Conservation (phyloP, 1,139 yeast species). For the Sugiyamaella castrensis region DNA sequence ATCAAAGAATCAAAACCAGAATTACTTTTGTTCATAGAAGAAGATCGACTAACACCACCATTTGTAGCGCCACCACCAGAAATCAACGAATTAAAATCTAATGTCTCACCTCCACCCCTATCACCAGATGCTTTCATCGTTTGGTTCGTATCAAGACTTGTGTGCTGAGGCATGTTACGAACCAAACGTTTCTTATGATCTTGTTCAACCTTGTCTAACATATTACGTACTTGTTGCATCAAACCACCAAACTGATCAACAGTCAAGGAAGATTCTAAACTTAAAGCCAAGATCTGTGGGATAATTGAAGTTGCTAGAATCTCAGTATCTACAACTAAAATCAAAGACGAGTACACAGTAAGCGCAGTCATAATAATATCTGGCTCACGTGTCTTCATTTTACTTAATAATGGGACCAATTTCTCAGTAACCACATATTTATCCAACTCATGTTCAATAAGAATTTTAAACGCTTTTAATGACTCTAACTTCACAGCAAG, state of each 20-base stretch:
- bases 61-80: background rate
- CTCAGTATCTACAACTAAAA: constrained; percentile 41
- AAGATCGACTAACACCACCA: too few relatives aligned
- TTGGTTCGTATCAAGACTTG: background rate
- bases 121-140: background rate
- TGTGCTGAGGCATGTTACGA: constrained; percentile 15
- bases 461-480: constrained; percentile 56
- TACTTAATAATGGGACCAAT: constrained; percentile 68
- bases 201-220: constrained; percentile 28
- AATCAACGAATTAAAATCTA: constrained; percentile 19
- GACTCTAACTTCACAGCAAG: constrained; percentile 72
- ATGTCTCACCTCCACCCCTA: background rate
- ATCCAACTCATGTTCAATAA: constrained; percentile 64
- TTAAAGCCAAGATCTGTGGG: constrained; percentile 50
- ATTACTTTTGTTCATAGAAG: too few relatives aligned
- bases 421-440: constrained; percentile 71
- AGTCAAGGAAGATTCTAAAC: constrained; percentile 47
- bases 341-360: constrained; percentile 47
- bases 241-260: constrained; percentile 43
- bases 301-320: constrained; percentile 46
- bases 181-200: constrained; percentile 29
- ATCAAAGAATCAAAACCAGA: too few relatives aligned
- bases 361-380: constrained; percentile 58
- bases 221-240: constrained; percentile 25
- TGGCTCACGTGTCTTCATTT: constrained; percentile 74